phyloP scores from a whole-genome alignment of 768 basidiomycete species.

The Termitomyces bulborhizus region DNA sequence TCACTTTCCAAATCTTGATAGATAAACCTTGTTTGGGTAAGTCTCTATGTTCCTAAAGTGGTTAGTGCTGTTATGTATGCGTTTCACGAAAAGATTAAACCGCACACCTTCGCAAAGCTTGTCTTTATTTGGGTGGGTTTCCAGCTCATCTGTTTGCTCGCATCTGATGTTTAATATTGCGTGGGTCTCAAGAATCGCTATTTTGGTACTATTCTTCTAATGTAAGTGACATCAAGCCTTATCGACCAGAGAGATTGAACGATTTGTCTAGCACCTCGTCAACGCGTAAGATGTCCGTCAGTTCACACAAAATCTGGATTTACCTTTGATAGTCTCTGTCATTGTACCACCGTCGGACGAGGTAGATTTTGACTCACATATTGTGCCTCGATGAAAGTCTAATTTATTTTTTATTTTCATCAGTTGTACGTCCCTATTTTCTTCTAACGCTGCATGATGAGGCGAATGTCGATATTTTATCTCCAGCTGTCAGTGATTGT shows the following conservation, averaged over 20 bases:
- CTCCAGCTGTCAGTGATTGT: slow-evolving; percentile 5
- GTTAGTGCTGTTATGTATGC: background rate
- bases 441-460: background rate
- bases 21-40: slow-evolving; percentile 24
- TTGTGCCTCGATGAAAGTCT: background rate
- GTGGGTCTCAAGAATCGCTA: slow-evolving; percentile 19
- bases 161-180: background rate
- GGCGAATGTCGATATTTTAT: background rate
- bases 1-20: background rate
- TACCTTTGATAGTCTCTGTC: slow-evolving; percentile 8
- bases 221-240: slow-evolving; percentile 14
- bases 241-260: background rate
- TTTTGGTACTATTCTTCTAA: slow-evolving; percentile 18
- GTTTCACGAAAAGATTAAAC: slow-evolving; percentile 14
- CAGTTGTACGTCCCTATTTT: slow-evolving; percentile 14
- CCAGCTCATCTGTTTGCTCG: background rate
- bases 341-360: slow-evolving; percentile 11
- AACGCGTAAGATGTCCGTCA: slow-evolving; percentile 3
- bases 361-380: slow-evolving; percentile 4
- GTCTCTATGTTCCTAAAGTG: background rate
- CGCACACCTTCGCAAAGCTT: slow-evolving; percentile 17
- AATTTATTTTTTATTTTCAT: background rate
- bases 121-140: slow-evolving; percentile 19
- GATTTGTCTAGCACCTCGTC: slow-evolving; percentile 6
- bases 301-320: background rate